Percentiles rank a stretch among this genome's conserved stretches.
Conservation (phyloP, 768 basidiomycete genomes). For the Coprinopsis strossmayeri region DNA sequence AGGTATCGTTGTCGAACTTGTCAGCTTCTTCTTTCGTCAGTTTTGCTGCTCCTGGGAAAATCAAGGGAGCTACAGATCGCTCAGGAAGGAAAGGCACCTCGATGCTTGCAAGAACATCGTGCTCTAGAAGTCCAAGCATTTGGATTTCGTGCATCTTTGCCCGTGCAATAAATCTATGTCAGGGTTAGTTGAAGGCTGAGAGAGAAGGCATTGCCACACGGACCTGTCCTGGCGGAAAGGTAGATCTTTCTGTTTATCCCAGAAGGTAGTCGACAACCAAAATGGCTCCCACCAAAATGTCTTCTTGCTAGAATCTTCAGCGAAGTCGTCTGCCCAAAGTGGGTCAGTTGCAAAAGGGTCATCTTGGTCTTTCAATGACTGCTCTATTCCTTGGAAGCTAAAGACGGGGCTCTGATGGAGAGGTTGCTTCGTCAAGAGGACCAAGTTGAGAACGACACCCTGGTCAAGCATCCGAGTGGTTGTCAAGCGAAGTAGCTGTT, state of each 20-base stretch:
- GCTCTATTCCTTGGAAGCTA: conserved; percentile 70
- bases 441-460: conserved; percentile 83
- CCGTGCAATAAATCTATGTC: conserved; percentile 75
- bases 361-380: conserved; percentile 31
- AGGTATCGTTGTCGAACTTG: conserved; percentile 67
- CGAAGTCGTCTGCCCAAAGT: conserved; percentile 68
- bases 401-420: conserved; percentile 92
- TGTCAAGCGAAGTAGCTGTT: conserved; percentile 82
- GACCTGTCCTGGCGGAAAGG: conserved; percentile 78
- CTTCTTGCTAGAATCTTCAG: conserved; percentile 29
- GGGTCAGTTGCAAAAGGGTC: conserved; percentile 68
- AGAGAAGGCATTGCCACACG: conserved; percentile 10
- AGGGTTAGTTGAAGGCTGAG: background rate
- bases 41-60: conserved; percentile 27
- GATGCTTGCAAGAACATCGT: conserved; percentile 85
- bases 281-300: conserved; percentile 90
- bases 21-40: conserved; percentile 55
- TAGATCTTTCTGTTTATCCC: conserved; percentile 83
- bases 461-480: conserved; percentile 93
- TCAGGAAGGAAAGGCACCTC: conserved; percentile 75
- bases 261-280: conserved; percentile 76
- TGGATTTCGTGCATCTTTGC: conserved; percentile 98
- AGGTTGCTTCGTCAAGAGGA: conserved; percentile 86
- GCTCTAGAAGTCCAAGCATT: conserved; percentile 87
- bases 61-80: conserved; percentile 25